Conservation (phyloP, 1,284 basidiomycete species). For the Naganishia sp. region DNA sequence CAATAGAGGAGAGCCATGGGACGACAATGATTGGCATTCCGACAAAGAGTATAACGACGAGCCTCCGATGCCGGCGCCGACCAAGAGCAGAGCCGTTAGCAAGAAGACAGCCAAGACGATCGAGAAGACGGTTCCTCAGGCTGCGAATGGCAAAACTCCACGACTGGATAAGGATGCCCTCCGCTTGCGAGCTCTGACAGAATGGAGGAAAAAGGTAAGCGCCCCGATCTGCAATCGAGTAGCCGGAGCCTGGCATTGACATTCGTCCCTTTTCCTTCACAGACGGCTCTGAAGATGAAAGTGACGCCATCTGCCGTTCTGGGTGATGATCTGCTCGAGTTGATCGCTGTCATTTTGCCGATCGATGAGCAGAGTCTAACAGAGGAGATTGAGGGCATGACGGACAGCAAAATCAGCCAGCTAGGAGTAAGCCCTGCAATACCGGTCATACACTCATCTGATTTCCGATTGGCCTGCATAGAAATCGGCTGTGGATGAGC, state of each 20-base stretch:
- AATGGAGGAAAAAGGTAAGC: conserved; percentile 39
- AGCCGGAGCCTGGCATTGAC: neutral
- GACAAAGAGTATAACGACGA: conserved; percentile 19
- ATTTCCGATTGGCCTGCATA: neutral
- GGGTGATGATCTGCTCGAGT: conserved; percentile 42
- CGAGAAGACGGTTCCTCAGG: conserved; percentile 2
- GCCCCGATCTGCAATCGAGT: neutral
- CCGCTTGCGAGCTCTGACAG: conserved; percentile 39
- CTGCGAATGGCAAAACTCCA: conserved; percentile 31
- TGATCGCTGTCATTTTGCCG: conserved; percentile 48
- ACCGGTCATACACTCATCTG: neutral
- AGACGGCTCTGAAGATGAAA: conserved; percentile 36
- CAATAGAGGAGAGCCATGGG: conserved; percentile 22
- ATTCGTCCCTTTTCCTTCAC: neutral
- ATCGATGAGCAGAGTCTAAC: conserved; percentile 42
- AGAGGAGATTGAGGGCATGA: conserved; percentile 42
- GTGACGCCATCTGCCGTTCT: conserved; percentile 33
- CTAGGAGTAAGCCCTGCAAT: conserved; percentile 1
- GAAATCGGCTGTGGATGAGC: conserved; percentile 11
- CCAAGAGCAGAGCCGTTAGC: neutral
- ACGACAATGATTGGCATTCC: conserved; percentile 29
- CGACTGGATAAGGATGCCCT: conserved; percentile 35
- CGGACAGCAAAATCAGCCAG: conserved; percentile 28
- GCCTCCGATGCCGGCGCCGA: neutral
- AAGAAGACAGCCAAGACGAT: conserved; percentile 4